Evolutionary conservation across 208 protist genomes (phyloP), one percentile per base, ranked within the genome.

Genomic region (Leishmania gerbilli): DNA sequence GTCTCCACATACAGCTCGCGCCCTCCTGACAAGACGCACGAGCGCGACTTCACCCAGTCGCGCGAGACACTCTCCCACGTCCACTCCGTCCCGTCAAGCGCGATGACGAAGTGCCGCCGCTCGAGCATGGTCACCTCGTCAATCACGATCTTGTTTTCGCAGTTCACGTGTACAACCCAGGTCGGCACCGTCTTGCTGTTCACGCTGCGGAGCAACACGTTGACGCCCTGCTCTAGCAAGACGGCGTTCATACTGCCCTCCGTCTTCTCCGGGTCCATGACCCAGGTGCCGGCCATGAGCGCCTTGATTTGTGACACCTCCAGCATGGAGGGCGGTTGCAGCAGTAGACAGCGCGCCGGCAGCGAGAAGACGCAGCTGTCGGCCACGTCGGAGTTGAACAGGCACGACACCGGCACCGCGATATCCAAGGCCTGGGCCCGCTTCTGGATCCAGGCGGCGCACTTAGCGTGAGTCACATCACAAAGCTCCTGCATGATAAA

Each of bases 401-500:
- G 74, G 62, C 77, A 83, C 49, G 78, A 55, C 53, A 77, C 81
- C 19, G 81, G 80, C 58, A 89, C 85, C 37, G 86, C 88, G 53
- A 91, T 78, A 80, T 92, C 89, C 34, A 91, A 79, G 42, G 87
- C 87, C 21, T 83, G 79, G 9, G 82, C 85, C 62, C 81, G 47
- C 34, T 47, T 42, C n/a, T 82, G 75, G 34, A 91, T 71, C 76
- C 76, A 87, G 19, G 71, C 45, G 8, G 71, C 56, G 71, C 91
- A 95, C 83, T 85, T 84, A 1, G 37, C 71, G 24, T 84, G 67
- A 77, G 92, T 81, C 53, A 95, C 81, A 56, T 65, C 75, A 27
- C 82, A 83, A 45, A 95, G 80, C 81, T 93, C 88, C 8, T 84
- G 81, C 75, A 95, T 83, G 74, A 93, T 91, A 58, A 89, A 92